Percentiles rank a stretch among this genome's conserved stretches.
Evolutionary conservation across 129 eudicot species (phyloP).

Genomic region (Escallonia herrerae): DNA sequence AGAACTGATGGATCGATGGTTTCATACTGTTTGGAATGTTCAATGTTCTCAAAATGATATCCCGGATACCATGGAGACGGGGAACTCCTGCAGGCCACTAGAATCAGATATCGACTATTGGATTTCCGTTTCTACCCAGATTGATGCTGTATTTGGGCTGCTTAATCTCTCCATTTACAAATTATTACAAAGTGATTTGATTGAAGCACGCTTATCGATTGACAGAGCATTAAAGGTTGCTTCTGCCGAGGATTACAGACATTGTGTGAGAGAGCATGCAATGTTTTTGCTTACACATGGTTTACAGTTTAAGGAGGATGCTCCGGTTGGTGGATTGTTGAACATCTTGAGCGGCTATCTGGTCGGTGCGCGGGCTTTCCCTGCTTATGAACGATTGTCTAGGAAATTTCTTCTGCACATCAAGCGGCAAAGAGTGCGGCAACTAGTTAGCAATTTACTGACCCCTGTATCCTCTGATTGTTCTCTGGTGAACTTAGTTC

Average conservation of each 20-base stretch:
- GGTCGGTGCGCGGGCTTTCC: conserved; percentile 24
- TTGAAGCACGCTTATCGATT: conserved; percentile 41
- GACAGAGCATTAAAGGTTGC: conserved; percentile 42
- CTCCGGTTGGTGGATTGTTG: conserved; percentile 16
- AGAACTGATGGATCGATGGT: conserved; percentile 62
- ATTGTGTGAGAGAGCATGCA: conserved; percentile 46
- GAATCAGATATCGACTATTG: background rate
- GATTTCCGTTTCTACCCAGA: conserved; percentile 4
- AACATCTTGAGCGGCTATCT: conserved; percentile 36
- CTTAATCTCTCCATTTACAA: conserved; percentile 56
- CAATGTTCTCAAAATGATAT: conserved; percentile 10
- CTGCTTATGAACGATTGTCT: conserved; percentile 34
- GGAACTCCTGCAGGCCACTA: background rate
- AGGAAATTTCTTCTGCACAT: conserved; percentile 42
- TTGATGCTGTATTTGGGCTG: conserved; percentile 42
- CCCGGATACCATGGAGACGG: conserved; percentile 14
- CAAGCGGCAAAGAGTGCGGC: conserved; percentile 36
- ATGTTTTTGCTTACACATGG: conserved; percentile 30
- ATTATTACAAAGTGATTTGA: conserved; percentile 38
- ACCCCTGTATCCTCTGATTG: conserved; percentile 42
- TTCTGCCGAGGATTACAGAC: conserved; percentile 27
- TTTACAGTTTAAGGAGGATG: conserved; percentile 12
- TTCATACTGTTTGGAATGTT: conserved; percentile 27
- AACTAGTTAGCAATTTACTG: conserved; percentile 39
- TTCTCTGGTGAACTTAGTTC: conserved; percentile 39